phyloP scores from a whole-genome alignment of 2,329 filamentous ascomycete species.

The Cryphonectria carpinicola region DNA sequence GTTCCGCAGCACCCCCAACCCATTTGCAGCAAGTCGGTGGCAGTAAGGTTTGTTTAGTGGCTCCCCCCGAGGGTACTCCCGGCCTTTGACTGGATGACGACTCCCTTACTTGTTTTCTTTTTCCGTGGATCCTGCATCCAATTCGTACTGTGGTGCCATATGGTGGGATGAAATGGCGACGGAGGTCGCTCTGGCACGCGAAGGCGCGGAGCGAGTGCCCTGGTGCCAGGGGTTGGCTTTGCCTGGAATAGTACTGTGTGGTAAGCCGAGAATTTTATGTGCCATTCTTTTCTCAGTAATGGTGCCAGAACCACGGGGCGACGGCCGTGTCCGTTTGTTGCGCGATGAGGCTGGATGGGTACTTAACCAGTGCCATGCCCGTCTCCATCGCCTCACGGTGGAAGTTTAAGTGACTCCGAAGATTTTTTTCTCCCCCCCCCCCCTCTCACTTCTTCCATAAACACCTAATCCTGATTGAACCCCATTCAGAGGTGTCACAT shows the following conservation, averaged over 20 bases:
- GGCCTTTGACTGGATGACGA: slow-evolving; percentile 23
- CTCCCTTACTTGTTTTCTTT: slow-evolving; percentile 11
- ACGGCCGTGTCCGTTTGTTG: slow-evolving; percentile 11
- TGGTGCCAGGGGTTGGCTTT: slow-evolving; percentile 5
- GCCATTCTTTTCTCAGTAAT: not conserved
- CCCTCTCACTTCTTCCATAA: slow-evolving; percentile 11
- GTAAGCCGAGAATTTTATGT: slow-evolving; percentile 7
- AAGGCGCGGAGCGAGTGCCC: slow-evolving; percentile 7
- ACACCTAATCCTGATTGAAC: slow-evolving; percentile 4
- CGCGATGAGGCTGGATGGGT: slow-evolving; percentile 19
- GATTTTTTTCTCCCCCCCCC: not conserved
- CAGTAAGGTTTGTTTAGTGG: slow-evolving; percentile 24
- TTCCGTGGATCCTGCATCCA: slow-evolving; percentile 13
- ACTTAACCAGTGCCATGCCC: slow-evolving; percentile 26
- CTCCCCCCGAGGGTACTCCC: slow-evolving; percentile 15
- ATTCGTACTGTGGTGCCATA: slow-evolving; percentile 10
- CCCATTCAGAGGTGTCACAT: not conserved
- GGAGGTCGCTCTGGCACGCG: slow-evolving; percentile 2
- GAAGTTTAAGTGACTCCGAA: slow-evolving; percentile 12
- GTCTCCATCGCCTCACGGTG: slow-evolving; percentile 10
- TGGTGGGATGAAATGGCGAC: slow-evolving; percentile 1
- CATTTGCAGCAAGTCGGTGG: slow-evolving; percentile 13
- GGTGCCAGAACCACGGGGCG: slow-evolving; percentile 16
- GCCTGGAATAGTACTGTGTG: slow-evolving; percentile 11
- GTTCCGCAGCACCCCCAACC: slow-evolving; percentile 16